Base-by-base conservation (phyloP, 805 yeast species). In the Saccharomyces mikatae region DNA sequence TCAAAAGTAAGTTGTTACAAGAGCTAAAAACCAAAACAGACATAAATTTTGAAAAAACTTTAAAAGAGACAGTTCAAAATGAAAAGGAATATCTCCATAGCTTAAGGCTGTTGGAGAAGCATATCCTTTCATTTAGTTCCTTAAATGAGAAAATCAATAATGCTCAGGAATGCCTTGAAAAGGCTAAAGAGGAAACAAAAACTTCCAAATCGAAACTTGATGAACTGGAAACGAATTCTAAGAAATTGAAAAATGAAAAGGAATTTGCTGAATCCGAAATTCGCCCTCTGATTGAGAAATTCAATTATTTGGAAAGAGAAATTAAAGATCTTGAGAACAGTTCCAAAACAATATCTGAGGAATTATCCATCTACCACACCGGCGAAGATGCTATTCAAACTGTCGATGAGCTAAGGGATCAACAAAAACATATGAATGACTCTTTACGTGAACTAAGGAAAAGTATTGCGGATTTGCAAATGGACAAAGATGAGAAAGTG, bases 21-120 rank as follows among this genome's bases (percentile, higher is more conserved):
- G 74, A 67, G 27, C 50, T 74, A 50, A 61, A 64, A 49, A 56
- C 67, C 1, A 66, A 69, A 44, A 65, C 71, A 0, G 69, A 69
- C 54, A 68, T 68, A 0, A 61, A 62, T 2, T 64, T 67, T 44
- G 71, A 74, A 27, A 62, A 67, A 3, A 62, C 72, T 21, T 58
- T 74, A 3, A 65, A 65, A 21, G 68, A 66, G 1, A 67, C 73
- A 6, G 68, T 76, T 1, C 56, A 61, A 1, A 69, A 65, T 14
- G 68, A 70, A 2, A 72, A 73, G 36, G 59, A 62, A 14, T 69
- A 68, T 54, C 47, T 74, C 13, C 62, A 60, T 44, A 54, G 48
- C 13, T 52, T 65, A 41, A 54, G 66, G 50, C 26, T 48, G 1
- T 50, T 66, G 48, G 68, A 66, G 48, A 60, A 59, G 50, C 65